Base-by-base conservation (phyloP, 108 stramenopile genomes). In the Schizochytrium sp. region DNA sequence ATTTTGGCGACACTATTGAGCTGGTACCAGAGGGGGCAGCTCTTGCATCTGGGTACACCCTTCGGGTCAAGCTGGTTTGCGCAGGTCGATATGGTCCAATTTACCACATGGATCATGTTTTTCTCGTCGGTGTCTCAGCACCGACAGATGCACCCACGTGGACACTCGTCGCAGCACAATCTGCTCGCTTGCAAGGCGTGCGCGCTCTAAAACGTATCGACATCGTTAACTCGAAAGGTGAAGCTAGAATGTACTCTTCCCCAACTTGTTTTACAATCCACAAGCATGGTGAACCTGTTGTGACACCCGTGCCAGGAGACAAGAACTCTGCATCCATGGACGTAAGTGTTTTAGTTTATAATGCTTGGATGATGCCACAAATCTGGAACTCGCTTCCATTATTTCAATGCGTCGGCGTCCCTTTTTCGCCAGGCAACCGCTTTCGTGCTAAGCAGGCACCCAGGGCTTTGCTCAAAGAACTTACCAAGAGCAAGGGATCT, bases 281-380 rank as follows among this genome's bases (percentile, higher is more conserved):
- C 57, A 17, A 17, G 13, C 13, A 58, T 10, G 13, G 17, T 15
- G 57, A 58, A 17, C 13, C 13, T 17, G 0, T 58, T 17, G 57
- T 17, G 57, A 17, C 57, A 58, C 28, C 28, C 28, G 57, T 15
- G 57, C 57, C 57, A 58, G 13, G 13, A n/a, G 41, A 41, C 72
- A n/a, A n/a, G 72, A 41, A 15, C n/a, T 5, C 8, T 5, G n/a
- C 10, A 28, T 8, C 40, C 8, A n/a, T 72, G 38, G 72, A 72
- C 8, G 38, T 72, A n/a, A 41, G 40, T 15, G 72, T 72, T 15
- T 12, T 72, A 41, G 72, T 72, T 12, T 72, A 72, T 41, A 72
- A 72, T 15, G 41, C 72, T 41, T 72, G 72, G 72, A 5, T 72
- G 72, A 72, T 72, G 72, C 72, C 72, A 41, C 72, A 72, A 42